phyloP scores from a whole-genome alignment of 2,329 filamentous ascomycete species.

The Westerdykella ornata region DNA sequence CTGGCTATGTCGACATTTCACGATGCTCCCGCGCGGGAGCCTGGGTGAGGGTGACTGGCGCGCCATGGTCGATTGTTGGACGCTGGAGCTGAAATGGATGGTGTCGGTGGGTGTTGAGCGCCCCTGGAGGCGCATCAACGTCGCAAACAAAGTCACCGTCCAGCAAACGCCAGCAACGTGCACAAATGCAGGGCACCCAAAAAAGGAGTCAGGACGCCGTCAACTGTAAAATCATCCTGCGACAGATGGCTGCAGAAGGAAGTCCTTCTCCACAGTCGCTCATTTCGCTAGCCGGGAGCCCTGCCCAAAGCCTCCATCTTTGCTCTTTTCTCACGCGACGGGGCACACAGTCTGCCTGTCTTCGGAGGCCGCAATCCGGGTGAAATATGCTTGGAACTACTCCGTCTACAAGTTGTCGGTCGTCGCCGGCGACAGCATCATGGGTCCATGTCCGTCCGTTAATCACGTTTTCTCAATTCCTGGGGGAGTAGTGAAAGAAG shows the following conservation, averaged over 20 bases:
- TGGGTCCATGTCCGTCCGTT: too few species aligned
- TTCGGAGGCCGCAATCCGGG: too few species aligned
- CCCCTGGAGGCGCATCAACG: too few species aligned
- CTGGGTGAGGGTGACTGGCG: not conserved
- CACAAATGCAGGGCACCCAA: constrained; percentile 2
- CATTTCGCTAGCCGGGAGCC: constrained; percentile 31
- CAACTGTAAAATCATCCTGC: constrained; percentile 16
- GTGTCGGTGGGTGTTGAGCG: too few species aligned
- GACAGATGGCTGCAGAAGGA: constrained; percentile 24
- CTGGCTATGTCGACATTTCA: not conserved
- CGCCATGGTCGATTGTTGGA: not conserved
- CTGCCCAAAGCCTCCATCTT: constrained; percentile 12
- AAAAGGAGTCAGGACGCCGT: not conserved
- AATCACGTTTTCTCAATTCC: too few species aligned
- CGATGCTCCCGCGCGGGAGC: not conserved
- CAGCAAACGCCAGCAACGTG: not conserved
- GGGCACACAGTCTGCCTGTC: too few species aligned
- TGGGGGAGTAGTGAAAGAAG: too few species aligned
- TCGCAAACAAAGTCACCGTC: not conserved
- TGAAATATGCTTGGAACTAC: too few species aligned
- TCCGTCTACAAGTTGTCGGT: too few species aligned
- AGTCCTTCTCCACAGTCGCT: constrained; percentile 34
- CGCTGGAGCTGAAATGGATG: too few species aligned
- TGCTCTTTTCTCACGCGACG: too few species aligned
- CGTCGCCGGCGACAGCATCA: too few species aligned